Evolutionary conservation across 768 basidiomycete genomes (phyloP).

Genomic region (Termitomyces heimii): DNA sequence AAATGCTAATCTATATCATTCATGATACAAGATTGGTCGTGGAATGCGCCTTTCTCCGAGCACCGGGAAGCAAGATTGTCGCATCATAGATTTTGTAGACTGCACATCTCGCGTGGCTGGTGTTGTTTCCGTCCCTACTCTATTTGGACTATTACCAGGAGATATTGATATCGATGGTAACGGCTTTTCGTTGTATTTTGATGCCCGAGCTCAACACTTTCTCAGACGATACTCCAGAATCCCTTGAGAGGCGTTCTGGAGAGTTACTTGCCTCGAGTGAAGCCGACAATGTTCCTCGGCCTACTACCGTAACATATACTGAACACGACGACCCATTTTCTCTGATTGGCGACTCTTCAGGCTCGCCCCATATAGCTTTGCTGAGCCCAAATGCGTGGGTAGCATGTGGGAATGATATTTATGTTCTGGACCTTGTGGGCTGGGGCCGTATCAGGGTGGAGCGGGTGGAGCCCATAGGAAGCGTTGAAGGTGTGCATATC

Average conservation of each 20-base stretch:
- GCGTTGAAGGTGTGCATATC: conserved; percentile 25
- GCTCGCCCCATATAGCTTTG: conserved; percentile 45
- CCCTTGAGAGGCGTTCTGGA: conserved; percentile 37
- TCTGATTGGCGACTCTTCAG: conserved; percentile 42
- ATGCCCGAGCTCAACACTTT: conserved; percentile 1
- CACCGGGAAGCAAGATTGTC: conserved; percentile 81
- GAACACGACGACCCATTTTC: conserved; percentile 76
- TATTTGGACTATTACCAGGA: conserved; percentile 80
- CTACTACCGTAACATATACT: conserved; percentile 61
- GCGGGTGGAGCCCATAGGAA: conserved; percentile 44
- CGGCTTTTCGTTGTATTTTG: not conserved
- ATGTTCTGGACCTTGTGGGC: conserved; percentile 71
- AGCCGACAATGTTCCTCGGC: conserved; percentile 38
- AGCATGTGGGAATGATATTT: conserved; percentile 62
- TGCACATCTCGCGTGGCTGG: conserved; percentile 61
- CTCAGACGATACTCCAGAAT: conserved; percentile 46
- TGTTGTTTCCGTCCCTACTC: conserved; percentile 70
- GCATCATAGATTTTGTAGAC: conserved; percentile 89
- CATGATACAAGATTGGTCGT: conserved; percentile 68
- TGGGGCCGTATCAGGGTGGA: conserved; percentile 65
- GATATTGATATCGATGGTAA: conserved; percentile 58
- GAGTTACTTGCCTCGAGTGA: conserved; percentile 18
- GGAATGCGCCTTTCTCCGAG: conserved; percentile 82
- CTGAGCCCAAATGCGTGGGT: conserved; percentile 74
- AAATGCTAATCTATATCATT: not conserved